Conservation (phyloP, 148 eudicot genomes). For the Rhododendron henanense region DNA sequence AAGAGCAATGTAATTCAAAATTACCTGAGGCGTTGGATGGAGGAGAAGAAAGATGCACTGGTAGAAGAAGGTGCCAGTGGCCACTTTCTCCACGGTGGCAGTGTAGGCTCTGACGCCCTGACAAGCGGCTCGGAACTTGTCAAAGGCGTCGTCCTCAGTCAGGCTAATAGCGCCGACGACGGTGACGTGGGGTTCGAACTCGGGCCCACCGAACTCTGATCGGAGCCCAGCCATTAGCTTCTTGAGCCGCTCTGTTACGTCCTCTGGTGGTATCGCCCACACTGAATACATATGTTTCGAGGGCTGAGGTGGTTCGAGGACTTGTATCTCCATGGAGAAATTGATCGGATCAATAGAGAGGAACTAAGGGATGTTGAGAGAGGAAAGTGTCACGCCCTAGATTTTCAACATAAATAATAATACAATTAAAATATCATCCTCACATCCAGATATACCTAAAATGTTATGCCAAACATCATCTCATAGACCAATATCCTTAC, state of each 20-base stretch:
- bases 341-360: conserved; percentile 5
- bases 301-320: neutral
- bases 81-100: conserved; percentile 54
- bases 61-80: conserved; percentile 68
- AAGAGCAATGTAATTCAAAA: neutral
- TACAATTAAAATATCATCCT: no score
- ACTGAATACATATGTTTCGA: conserved; percentile 56
- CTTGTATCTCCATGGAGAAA: conserved; percentile 18
- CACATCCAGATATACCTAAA: no score
- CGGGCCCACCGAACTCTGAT: conserved; percentile 67
- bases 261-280: conserved; percentile 68
- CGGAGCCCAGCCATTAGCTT: conserved; percentile 60
- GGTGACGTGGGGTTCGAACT: conserved; percentile 85
- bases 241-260: conserved; percentile 50
- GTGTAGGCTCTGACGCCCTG: conserved; percentile 49
- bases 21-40: conserved; percentile 56
- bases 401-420: no score
- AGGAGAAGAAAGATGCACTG: conserved; percentile 90
- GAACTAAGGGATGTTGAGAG: neutral
- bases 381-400: no score
- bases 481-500: no score
- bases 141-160: conserved; percentile 57
- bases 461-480: no score
- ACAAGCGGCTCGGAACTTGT: conserved; percentile 52
- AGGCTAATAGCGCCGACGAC: conserved; percentile 64